phyloP scores from a whole-genome alignment of 257 asterid species.

The Nicotiana knightiana region DNA sequence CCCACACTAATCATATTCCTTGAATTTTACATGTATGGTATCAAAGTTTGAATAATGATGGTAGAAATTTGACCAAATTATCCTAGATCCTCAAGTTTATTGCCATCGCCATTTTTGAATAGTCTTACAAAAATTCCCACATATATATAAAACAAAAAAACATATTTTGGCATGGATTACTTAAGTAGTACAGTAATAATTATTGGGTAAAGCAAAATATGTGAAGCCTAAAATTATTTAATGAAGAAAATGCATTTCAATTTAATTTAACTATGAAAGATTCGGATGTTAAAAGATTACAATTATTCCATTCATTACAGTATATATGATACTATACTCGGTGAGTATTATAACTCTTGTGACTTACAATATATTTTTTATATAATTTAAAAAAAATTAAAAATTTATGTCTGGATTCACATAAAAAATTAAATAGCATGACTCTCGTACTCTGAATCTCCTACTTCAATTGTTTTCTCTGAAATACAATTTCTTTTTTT shows the following conservation, averaged over 20 bases:
- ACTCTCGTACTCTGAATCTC: neutral
- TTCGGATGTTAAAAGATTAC: too few relatives aligned
- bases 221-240: neutral
- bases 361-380: neutral
- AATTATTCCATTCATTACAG: too few relatives aligned
- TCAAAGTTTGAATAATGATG: neutral
- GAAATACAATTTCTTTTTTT: neutral
- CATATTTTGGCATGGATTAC: neutral
- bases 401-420: neutral
- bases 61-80: neutral
- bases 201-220: neutral
- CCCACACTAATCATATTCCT: neutral
- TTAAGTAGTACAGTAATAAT: neutral
- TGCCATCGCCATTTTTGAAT: neutral
- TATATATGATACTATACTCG: too few relatives aligned
- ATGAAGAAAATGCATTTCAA: neutral
- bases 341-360: neutral
- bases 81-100: neutral
- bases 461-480: neutral
- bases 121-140: neutral
- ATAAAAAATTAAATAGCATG: neutral
- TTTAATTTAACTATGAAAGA: neutral
- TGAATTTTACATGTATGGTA: neutral
- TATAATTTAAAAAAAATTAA: too few relatives aligned
- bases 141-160: neutral